Evolutionary conservation across 805 yeast genomes (phyloP).

Genomic region (Torulaspora microellipsoides): DNA sequence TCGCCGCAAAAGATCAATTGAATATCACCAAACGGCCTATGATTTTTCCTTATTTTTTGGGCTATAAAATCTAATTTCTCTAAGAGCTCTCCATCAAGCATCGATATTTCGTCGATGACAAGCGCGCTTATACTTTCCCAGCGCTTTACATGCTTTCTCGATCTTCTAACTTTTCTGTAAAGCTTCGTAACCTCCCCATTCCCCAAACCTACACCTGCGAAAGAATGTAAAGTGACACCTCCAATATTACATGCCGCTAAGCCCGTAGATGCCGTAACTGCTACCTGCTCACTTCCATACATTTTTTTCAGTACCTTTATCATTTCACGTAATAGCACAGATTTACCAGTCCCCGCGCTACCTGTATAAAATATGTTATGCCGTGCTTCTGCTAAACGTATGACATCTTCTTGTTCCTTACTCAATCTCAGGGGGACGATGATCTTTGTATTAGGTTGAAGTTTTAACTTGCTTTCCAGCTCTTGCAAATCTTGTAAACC

Average conservation of each 20-base stretch:
- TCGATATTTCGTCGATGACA: slow-evolving; percentile 73
- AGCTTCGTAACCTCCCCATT: slow-evolving; percentile 45
- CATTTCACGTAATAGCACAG: slow-evolving; percentile 67
- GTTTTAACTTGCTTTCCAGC: slow-evolving; percentile 9
- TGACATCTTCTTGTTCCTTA: slow-evolving; percentile 61
- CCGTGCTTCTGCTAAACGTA: slow-evolving; percentile 60
- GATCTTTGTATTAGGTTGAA: slow-evolving; percentile 24
- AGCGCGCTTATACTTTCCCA: slow-evolving; percentile 59
- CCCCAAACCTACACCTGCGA: slow-evolving; percentile 74
- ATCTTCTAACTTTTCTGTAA: slow-evolving; percentile 49
- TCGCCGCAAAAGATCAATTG: slow-evolving; percentile 77
- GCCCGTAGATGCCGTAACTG: slow-evolving; percentile 82
- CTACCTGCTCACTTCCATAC: slow-evolving; percentile 50
- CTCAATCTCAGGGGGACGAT: slow-evolving; percentile 38
- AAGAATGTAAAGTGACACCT: slow-evolving; percentile 72
- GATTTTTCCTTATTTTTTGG: slow-evolving; percentile 41
- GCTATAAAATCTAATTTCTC: slow-evolving; percentile 63
- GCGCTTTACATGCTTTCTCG: slow-evolving; percentile 44
- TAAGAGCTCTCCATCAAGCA: slow-evolving; percentile 68
- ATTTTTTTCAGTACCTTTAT: slow-evolving; percentile 48
- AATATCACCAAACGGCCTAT: slow-evolving; percentile 72
- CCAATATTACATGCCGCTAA: slow-evolving; percentile 79
- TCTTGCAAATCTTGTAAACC: slow-evolving; percentile 14
- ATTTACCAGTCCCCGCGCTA: slow-evolving; percentile 98
- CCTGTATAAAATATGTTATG: slow-evolving; percentile 86